phyloP scores from a whole-genome alignment of 345 rosid genomes.

The Aegle marmelos region DNA sequence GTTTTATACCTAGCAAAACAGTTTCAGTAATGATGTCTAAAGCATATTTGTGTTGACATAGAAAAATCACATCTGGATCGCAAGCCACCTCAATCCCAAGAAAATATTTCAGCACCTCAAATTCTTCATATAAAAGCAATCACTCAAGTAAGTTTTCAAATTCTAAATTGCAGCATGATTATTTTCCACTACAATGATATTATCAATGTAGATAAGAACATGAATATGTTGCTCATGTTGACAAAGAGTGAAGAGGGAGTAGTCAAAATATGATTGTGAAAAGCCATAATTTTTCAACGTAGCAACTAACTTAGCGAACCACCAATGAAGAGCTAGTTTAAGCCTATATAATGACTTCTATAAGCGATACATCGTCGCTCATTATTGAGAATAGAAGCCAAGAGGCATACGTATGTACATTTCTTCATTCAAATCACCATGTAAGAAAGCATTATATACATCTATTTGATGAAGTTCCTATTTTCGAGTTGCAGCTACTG shows the following conservation, averaged over 20 bases:
- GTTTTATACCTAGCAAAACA: background rate
- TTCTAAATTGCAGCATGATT: too few relatives aligned
- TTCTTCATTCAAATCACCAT: background rate
- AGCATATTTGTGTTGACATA: slow-evolving; percentile 10
- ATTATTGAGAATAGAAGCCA: background rate
- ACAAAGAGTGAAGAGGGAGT: background rate
- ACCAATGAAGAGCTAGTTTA: background rate
- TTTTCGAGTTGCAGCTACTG: background rate
- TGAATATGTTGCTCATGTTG: background rate
- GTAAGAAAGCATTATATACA: background rate
- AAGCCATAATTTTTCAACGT: background rate
- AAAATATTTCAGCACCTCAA: background rate
- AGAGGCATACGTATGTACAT: background rate
- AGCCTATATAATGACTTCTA: background rate
- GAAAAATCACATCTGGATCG: slow-evolving; percentile 1
- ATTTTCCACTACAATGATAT: background rate
- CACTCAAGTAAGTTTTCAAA: too few relatives aligned
- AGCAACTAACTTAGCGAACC: background rate
- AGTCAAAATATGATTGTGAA: background rate
- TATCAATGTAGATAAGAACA: slow-evolving; percentile 1
- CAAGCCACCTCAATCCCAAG: slow-evolving; percentile 5
- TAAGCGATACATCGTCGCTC: background rate
- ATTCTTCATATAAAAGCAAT: background rate
- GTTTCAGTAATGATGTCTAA: background rate
- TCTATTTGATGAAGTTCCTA: slow-evolving; percentile 4